Percentiles rank a stretch among this genome's conserved stretches.
Evolutionary conservation across 305 asterid genomes (phyloP).

Genomic region (Solanum hybrid): DNA sequence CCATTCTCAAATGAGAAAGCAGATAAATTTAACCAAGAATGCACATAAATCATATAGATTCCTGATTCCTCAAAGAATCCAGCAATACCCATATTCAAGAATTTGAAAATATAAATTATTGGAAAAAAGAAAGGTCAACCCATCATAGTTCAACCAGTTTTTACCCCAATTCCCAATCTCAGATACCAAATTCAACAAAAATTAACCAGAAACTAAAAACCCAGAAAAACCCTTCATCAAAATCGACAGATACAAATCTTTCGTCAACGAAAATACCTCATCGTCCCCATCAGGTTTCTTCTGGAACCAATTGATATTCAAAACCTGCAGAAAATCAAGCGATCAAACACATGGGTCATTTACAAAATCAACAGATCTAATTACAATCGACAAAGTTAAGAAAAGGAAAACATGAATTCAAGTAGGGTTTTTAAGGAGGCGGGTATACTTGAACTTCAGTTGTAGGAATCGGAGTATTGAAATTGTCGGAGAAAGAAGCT

Average conservation of each 20-base stretch:
- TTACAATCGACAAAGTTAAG: background rate
- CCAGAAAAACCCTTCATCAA: background rate
- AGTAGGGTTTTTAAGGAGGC: background rate
- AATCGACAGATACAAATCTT: background rate
- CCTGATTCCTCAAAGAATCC: too few relatives aligned
- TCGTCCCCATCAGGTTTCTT: conserved; percentile 96
- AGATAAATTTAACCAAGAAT: too few relatives aligned
- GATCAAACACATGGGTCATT: background rate
- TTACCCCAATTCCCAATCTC: too few relatives aligned
- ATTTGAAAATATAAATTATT: too few relatives aligned
- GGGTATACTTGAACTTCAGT: conserved; percentile 53
- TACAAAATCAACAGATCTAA: conserved; percentile 1
- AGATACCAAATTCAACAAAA: too few relatives aligned
- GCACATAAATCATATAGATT: too few relatives aligned
- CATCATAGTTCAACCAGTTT: too few relatives aligned
- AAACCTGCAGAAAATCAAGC: conserved; percentile 38
- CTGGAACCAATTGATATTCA: conserved; percentile 97
- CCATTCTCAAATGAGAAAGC: too few relatives aligned
- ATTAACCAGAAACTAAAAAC: too few relatives aligned
- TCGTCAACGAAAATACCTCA: conserved; percentile 42
- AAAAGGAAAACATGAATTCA: background rate
- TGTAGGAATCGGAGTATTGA: conserved; percentile 61
- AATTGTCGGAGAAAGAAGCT: conserved; percentile 68
- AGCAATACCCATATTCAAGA: too few relatives aligned
- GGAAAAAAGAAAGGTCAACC: too few relatives aligned